phyloP scores from a whole-genome alignment of 148 eudicot species.

The Silene conica region DNA sequence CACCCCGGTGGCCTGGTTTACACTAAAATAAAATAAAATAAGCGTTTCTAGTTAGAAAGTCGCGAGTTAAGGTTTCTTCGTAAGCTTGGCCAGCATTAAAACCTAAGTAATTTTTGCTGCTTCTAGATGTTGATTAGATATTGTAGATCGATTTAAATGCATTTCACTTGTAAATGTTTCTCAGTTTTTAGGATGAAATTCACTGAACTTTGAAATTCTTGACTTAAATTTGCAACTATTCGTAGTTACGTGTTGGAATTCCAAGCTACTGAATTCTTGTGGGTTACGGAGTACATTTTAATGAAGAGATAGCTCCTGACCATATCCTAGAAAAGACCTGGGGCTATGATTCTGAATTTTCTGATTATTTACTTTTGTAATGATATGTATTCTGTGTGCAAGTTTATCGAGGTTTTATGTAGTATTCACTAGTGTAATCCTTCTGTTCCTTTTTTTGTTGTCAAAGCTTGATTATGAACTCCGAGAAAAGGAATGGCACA shows the following conservation, averaged over 20 bases:
- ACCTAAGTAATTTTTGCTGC: too few relatives aligned
- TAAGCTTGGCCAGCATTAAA: background rate
- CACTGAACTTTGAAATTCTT: too few relatives aligned
- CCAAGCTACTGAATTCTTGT: too few relatives aligned
- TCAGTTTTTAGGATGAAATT: background rate
- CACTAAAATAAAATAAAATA: too few relatives aligned
- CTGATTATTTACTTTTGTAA: background rate
- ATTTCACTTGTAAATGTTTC: background rate
- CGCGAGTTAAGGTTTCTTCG: background rate
- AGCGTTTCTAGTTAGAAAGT: background rate
- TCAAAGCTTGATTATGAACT: conserved; percentile 75
- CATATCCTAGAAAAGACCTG: too few relatives aligned
- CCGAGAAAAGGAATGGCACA: conserved; percentile 47
- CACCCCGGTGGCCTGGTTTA: too few relatives aligned
- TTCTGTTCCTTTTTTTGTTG: conserved; percentile 12
- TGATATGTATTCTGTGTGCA: background rate
- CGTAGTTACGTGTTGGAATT: too few relatives aligned
- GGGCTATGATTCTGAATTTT: background rate
- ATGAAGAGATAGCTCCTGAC: too few relatives aligned
- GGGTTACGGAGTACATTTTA: too few relatives aligned
- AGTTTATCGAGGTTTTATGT: background rate
- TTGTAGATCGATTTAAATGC: background rate
- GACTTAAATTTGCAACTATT: too few relatives aligned
- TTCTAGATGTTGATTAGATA: background rate
- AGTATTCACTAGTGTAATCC: background rate